A percentile compares a stretch with the other conserved stretches of the same genome.
phyloP scores from a whole-genome alignment of 345 rosid genomes.

The Populus nigra region DNA sequence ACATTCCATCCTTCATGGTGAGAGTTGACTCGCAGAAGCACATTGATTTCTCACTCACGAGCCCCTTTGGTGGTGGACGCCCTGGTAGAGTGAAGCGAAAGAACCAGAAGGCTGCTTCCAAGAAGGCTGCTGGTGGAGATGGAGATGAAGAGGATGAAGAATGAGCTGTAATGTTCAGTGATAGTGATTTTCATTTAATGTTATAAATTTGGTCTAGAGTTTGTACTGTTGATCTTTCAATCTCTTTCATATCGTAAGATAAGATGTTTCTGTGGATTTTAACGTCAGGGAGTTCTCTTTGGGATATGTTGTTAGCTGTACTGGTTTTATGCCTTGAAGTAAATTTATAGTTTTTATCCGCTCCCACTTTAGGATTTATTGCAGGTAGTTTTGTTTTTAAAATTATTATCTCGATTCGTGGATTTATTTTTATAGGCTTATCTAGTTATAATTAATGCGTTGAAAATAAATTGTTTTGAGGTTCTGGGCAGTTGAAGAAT shows the following conservation, averaged over 20 bases:
- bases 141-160: constrained; percentile 17
- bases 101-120: constrained; percentile 15
- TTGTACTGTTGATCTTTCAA: background rate
- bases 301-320: background rate
- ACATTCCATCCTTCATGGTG: constrained; percentile 70
- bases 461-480: too few species aligned
- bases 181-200: background rate
- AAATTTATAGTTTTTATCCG: background rate
- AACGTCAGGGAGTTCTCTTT: background rate
- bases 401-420: too few species aligned
- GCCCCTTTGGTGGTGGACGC: constrained; percentile 64
- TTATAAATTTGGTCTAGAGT: background rate
- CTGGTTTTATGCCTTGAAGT: background rate
- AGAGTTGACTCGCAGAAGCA: constrained; percentile 68
- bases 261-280: background rate
- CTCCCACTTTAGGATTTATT: background rate
- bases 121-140: constrained; percentile 16
- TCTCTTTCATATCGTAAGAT: background rate
- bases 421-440: too few species aligned
- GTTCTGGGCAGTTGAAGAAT: too few species aligned
- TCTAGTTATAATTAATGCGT: too few species aligned
- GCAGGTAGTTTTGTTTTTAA: too few species aligned
- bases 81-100: constrained; percentile 24
- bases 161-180: background rate
- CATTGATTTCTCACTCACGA: constrained; percentile 68